Conservation (phyloP, 306 rosid species). For the Dryas alaskensis region DNA sequence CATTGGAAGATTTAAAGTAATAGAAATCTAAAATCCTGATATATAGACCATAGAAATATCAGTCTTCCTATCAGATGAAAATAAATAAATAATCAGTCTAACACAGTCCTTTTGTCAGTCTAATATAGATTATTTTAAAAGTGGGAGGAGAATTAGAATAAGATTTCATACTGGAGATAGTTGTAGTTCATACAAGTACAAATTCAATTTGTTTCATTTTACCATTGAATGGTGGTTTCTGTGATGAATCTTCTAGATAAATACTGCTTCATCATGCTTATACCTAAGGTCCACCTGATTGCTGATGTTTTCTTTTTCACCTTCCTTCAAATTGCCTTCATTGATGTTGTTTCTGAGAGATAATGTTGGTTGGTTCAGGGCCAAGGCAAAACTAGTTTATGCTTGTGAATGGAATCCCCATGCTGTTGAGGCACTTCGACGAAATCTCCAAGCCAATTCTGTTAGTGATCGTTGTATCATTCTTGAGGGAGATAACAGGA, state of each 20-base stretch:
- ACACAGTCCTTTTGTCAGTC: background rate
- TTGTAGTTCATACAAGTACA: background rate
- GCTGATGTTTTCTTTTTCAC: background rate
- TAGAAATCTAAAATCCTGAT: background rate
- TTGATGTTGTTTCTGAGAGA: constrained; percentile 23
- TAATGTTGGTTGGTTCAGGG: constrained; percentile 53
- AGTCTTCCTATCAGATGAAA: too few relatives aligned
- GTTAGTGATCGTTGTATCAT: constrained; percentile 65
- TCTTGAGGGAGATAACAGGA: constrained; percentile 83
- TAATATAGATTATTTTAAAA: background rate
- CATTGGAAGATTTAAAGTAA: constrained; percentile 7
- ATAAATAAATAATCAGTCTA: background rate
- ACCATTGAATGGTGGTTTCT: background rate
- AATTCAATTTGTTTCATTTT: background rate
- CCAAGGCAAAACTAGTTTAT: constrained; percentile 74
- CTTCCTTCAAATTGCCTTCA: constrained; percentile 8
- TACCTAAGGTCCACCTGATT: background rate
- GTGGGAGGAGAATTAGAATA: background rate
- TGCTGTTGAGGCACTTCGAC: constrained; percentile 75
- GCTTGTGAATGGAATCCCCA: constrained; percentile 97
- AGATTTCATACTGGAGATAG: background rate
- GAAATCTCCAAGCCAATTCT: constrained; percentile 63
- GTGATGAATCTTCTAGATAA: background rate
- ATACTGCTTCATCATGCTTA: background rate
- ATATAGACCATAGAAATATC: background rate